Evolutionary conservation across 139 green algal species (phyloP), one percentile per base, ranked within the genome.

Genomic region (Penium margaritaceum): DNA sequence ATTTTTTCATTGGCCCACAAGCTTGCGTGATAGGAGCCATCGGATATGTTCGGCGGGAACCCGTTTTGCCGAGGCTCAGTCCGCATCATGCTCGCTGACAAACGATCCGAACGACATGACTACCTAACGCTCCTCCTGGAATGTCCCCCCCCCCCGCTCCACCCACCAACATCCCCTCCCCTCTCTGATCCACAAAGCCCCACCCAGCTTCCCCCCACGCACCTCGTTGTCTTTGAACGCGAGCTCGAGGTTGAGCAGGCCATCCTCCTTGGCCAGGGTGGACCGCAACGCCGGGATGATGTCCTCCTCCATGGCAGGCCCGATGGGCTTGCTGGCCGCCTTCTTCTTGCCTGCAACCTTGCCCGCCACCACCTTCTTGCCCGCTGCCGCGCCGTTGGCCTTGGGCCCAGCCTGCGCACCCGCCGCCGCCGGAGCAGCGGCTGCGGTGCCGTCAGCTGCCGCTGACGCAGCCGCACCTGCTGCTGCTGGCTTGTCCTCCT

Each of bases 221-320:
- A 66, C 58, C 58, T 37, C 32, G 30, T 66, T 66, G 58, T 66
- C 58, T 21, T 24, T 39, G 58, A 66, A 66, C 19, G 29, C 36
- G 58, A 66, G 29, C 32, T 66, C 58, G 2, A 66, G 24, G 33
- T 29, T 66, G n/a, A 7, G 12, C 58, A 66, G 24, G 58, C 33
- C 58, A 5, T 38, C 32, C 58, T 66, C 58, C 58, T 66, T 66
- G 12, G 19, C 32, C 58, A 66, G 58, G 2, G 4, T 29, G 12
- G 58, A 24, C 58, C n/a, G 32, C 32, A 66, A 29, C 58, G 30
- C 32, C 0, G 58, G 58, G 19, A 66, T 66, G n/a, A 66, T 29
- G 32, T 66, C 58, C 3, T 39, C 58, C 34, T 30, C 36, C 58
- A 66, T 66, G 19, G 33, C 58, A 24, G 27, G 32, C 58, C 58